These are phyloP conservation scores for Triangularia setosa DNA, from an alignment of 2,329 filamentous ascomycete species.

Conservation along the genomic window DNA sequence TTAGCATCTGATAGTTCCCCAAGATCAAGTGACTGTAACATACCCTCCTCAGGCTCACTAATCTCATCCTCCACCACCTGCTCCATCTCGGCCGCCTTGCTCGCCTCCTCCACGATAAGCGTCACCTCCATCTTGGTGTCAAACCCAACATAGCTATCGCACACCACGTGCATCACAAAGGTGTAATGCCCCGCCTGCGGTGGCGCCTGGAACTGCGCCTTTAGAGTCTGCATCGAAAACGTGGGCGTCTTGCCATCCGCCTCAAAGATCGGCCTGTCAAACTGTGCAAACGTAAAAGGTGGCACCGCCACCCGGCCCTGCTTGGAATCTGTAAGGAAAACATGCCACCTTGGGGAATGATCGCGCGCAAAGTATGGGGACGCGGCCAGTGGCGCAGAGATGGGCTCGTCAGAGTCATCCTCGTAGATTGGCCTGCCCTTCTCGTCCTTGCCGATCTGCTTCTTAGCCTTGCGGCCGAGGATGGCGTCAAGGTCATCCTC, in stretches of 20 bases:
- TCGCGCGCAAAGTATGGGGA: conserved; percentile 89
- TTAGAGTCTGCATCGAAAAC: conserved; percentile 91
- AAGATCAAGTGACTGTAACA: conserved; percentile 34
- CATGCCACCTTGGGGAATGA: conserved; percentile 85
- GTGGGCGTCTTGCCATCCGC: conserved; percentile 74
- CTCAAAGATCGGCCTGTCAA: conserved; percentile 84
- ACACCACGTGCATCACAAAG: conserved; percentile 90
- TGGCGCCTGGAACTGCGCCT: conserved; percentile 94
- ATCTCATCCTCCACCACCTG: conserved; percentile 81
- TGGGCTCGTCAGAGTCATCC: conserved; percentile 52
- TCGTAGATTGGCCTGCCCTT: conserved; percentile 52
- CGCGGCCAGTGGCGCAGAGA: conserved; percentile 80
- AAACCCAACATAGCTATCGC: conserved; percentile 92
- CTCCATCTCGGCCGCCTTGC: conserved; percentile 73
- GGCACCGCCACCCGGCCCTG: conserved; percentile 95
- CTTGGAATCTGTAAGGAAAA: conserved; percentile 91
- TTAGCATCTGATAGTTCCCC: conserved; percentile 29
- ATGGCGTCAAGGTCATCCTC: conserved; percentile 88
- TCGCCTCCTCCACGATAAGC: conserved; percentile 82
- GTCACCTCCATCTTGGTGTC: conserved; percentile 90
- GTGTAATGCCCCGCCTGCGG: conserved; percentile 89
- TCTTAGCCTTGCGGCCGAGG: conserved; percentile 70
- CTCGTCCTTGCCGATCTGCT: conserved; percentile 60
- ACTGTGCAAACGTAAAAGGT: conserved; percentile 89
- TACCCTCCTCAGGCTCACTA: conserved; percentile 96